A percentile compares a stretch with the other conserved stretches of the same genome.
These are phyloP conservation scores for Leptographium procerum DNA, from an alignment of 2,329 filamentous ascomycete genomes.

Conservation along the genomic window DNA sequence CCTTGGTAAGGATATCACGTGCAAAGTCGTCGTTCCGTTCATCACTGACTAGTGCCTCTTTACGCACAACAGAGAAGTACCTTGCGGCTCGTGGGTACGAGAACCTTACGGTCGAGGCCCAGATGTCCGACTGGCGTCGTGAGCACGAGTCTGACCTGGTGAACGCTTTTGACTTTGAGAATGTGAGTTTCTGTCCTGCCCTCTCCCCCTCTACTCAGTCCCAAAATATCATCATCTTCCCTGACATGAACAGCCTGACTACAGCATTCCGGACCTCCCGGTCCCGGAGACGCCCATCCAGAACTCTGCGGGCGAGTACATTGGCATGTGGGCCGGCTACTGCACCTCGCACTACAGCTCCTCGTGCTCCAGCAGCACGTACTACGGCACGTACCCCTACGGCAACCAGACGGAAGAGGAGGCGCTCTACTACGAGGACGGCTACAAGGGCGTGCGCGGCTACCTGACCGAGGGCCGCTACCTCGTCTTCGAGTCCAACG, in stretches of 20 bases:
- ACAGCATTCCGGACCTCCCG: conserved; percentile 33
- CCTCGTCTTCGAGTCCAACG: conserved; percentile 35
- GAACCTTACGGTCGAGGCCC: conserved; percentile 11
- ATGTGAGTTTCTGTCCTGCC: conserved; percentile 5
- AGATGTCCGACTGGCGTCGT: conserved; percentile 16
- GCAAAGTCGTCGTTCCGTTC: conserved; percentile 11
- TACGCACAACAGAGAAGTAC: conserved; percentile 8
- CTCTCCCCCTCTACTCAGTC: background rate
- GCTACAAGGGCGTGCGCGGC: conserved; percentile 41
- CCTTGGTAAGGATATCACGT: conserved; percentile 26
- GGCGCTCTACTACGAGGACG: conserved; percentile 34
- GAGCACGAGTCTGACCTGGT: conserved; percentile 16
- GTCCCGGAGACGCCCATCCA: conserved; percentile 29
- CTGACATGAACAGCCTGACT: conserved; percentile 26
- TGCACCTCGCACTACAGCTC: conserved; percentile 25
- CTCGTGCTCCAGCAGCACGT: conserved; percentile 11
- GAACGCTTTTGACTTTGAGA: conserved; percentile 17
- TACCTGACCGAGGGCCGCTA: conserved; percentile 43
- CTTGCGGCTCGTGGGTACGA: conserved; percentile 21
- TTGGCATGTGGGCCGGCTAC: conserved; percentile 30
- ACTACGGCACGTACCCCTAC: conserved; percentile 31
- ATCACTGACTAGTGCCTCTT: background rate
- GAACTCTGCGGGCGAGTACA: conserved; percentile 28
- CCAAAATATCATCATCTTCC: too few species aligned
- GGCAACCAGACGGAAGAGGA: conserved; percentile 24